A percentile compares a stretch with the other conserved stretches of the same genome.
Conservation (phyloP, 208 protist species). For the Acanthamoeba triangularis region DNA sequence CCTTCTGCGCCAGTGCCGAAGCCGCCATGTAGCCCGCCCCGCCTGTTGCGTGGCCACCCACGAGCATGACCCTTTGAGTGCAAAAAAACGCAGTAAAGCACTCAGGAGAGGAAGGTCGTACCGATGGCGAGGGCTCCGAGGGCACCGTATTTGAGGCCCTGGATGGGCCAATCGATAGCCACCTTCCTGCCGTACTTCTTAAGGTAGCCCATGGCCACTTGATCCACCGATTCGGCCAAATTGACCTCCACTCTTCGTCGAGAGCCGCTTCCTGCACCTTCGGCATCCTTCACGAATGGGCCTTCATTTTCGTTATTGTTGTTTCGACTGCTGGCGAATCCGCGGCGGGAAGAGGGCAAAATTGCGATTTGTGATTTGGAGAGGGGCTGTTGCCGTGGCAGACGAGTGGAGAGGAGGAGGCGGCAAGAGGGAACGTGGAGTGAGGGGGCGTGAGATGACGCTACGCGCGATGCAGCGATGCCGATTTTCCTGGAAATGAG, state of each 20-base stretch:
- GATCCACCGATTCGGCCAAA: not conserved
- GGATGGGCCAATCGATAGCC: not conserved
- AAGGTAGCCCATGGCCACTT: slow-evolving; percentile 9
- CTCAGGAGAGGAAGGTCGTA: not conserved
- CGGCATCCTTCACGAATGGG: not conserved
- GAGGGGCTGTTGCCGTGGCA: no score
- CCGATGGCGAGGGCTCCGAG: not conserved
- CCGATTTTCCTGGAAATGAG: not conserved
- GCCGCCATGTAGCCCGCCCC: slow-evolving; percentile 22
- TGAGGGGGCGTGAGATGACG: no score
- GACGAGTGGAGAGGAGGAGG: no score
- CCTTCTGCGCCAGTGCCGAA: slow-evolving; percentile 34
- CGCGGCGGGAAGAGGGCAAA: not conserved
- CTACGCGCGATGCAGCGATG: not conserved
- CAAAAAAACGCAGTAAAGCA: not conserved
- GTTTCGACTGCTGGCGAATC: not conserved
- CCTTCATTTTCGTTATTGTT: not conserved
- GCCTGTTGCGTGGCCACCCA: not conserved
- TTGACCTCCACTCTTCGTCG: slow-evolving; percentile 28
- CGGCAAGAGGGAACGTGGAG: not conserved
- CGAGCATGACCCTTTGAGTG: no score
- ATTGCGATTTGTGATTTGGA: not conserved
- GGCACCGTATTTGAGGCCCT: slow-evolving; percentile 43
- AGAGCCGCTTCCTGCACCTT: not conserved
- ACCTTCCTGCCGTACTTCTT: slow-evolving; percentile 48